Conservation (phyloP, 768 basidiomycete species). For the Pleurotus platypus region DNA sequence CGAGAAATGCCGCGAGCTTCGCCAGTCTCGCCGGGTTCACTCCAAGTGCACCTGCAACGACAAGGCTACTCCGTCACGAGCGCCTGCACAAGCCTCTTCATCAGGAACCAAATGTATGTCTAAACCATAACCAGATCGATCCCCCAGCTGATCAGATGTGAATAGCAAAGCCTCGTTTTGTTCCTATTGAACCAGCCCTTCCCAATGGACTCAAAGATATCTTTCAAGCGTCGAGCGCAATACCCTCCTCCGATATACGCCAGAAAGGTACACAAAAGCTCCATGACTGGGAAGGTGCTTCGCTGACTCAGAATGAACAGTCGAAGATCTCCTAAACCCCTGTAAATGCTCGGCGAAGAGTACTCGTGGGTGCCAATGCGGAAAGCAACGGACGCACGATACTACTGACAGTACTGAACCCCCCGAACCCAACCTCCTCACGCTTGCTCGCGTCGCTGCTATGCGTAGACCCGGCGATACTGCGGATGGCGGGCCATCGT, state of each 20-base stretch:
- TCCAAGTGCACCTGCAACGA: slow-evolving; percentile 73
- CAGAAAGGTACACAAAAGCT: slow-evolving; percentile 39
- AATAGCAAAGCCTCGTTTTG: slow-evolving; percentile 55
- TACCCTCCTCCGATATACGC: slow-evolving; percentile 36
- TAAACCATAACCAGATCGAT: not conserved
- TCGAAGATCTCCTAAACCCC: slow-evolving; percentile 60
- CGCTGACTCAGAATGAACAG: slow-evolving; percentile 24
- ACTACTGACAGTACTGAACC: slow-evolving; percentile 7
- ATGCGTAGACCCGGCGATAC: slow-evolving; percentile 19
- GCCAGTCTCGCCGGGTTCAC: slow-evolving; percentile 77
- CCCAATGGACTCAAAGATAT: slow-evolving; percentile 73
- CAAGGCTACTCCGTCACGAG: slow-evolving; percentile 28
- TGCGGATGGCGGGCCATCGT: slow-evolving; percentile 12
- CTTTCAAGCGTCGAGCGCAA: slow-evolving; percentile 25
- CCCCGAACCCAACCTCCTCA: slow-evolving; percentile 19
- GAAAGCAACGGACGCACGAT: slow-evolving; percentile 24
- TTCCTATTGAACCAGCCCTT: slow-evolving; percentile 66
- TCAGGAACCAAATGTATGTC: slow-evolving; percentile 22
- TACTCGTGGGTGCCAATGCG: slow-evolving; percentile 43
- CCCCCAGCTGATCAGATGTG: slow-evolving; percentile 2
- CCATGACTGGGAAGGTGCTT: no score
- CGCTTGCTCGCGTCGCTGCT: slow-evolving; percentile 36
- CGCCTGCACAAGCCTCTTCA: slow-evolving; percentile 28
- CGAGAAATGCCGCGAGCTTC: slow-evolving; percentile 74
- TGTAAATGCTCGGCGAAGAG: slow-evolving; percentile 47